Conservation (phyloP, 768 basidiomycete species). For the Russula emetica region DNA sequence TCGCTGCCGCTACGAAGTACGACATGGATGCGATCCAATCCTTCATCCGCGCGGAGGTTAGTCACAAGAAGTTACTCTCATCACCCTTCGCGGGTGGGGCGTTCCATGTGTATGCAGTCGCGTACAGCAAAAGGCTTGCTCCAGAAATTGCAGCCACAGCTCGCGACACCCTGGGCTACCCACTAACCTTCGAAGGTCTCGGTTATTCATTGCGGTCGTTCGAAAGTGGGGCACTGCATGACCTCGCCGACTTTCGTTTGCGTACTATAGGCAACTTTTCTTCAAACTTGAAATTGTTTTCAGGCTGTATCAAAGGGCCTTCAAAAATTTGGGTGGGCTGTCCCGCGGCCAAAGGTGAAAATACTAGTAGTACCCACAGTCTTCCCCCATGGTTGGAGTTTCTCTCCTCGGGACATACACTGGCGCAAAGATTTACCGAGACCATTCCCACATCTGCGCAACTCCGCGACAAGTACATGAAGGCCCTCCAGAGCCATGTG, state of each 20-base stretch:
- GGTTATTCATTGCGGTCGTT: background rate
- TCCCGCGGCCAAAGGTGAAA: no score
- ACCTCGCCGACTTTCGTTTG: background rate
- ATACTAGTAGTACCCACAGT: no score
- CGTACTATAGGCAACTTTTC: no score
- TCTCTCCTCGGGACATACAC: background rate
- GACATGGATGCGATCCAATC: background rate
- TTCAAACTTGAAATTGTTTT: background rate
- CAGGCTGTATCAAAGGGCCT: background rate
- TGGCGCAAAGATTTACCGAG: background rate
- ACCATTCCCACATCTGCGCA: background rate
- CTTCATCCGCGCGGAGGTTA: background rate
- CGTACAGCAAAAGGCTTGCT: no score
- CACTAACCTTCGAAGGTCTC: background rate
- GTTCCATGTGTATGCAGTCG: background rate
- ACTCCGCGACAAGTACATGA: background rate
- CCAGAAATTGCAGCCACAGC: background rate
- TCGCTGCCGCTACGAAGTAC: background rate
- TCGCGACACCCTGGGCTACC: background rate
- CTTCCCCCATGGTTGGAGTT: background rate
- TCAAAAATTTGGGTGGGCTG: conserved; percentile 8
- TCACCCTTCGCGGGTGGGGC: background rate
- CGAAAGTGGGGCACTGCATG: background rate
- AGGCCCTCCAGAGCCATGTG: background rate
- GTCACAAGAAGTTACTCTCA: background rate